Base-by-base conservation (phyloP, 352 stramenopile species). In the Phytophthora nicotianae region DNA sequence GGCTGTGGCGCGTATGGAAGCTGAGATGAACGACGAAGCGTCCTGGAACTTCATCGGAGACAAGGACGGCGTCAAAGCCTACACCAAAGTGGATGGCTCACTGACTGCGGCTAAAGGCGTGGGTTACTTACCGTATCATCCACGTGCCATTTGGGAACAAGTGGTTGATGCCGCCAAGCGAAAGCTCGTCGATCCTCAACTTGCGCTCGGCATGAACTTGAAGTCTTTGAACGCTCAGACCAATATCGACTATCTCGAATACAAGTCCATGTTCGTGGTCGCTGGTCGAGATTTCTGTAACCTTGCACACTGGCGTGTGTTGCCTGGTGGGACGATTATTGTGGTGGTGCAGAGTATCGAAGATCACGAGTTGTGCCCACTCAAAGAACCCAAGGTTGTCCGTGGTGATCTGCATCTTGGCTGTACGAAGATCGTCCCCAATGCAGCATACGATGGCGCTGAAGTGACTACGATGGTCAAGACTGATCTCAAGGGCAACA, bases 191-290 rank as follows among this genome's bases (percentile, higher is more conserved):
- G 84, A 93, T 46, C 62, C 78, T 19, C 74, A 87, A 52, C 72
- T 90, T 20, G 78, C 79, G 1, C 52, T 75, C 5, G 79, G 72
- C 3, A 75, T 65, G 47, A 77, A 69, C 6, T 52, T 89, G 4
- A 69, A 67, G 24, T 49, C 37, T 7, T 56, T 91, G 35, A 75
- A 93, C 37, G 69, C 68, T 0, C 81, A 93, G 62, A 93, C 83
- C 5, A 69, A 27, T 21, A 79, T 91, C 51, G 81, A 89, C 48
- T 88, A 91, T 45, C 65, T 86, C n/a, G 79, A 90, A 69, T 91
- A 83, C 80, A 93, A 93, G 49, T 77, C 81, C 6, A 81, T 91
- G 38, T 88, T 93, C 45, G 72, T 91, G 16, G 81, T 93, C 19
- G 77, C 81, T 6, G 83, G 83, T 1, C 81, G 83, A 13, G 83